Base-by-base conservation (phyloP, 352 stramenopile genomes). In the Phytopythium ostracodes region DNA sequence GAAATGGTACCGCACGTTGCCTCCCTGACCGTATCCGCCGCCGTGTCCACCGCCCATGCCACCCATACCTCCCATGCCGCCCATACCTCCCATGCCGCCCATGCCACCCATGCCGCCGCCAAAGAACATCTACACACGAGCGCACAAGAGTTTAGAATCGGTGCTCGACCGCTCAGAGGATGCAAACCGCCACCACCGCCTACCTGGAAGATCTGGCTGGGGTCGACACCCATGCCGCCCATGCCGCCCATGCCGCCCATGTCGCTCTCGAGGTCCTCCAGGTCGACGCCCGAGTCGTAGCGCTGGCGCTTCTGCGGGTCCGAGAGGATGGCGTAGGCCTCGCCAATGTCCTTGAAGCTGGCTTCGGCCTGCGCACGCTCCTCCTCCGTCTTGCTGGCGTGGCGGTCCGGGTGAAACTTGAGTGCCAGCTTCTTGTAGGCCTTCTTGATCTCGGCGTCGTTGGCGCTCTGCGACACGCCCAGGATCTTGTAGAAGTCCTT, bases 401-500 rank as follows among this genome's bases (percentile, higher is more conserved):
- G 85, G 53, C 88, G 96, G 86, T 99, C 97, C 25, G 97, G 97
- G 83, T 99, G 97, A 66, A 88, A 98, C 70, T 98, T 90, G 15
- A 99, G 79, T 33, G 96, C 94, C 60, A 81, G 65, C 75, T 96
- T 96, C 66, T 96, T 89, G 79, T 98, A 99, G 7, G 97, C 94
- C 72, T 98, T 99, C 81, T 99, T 99, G 63, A 99, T 99, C 67
- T 99, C 95, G 3, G 77, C 78, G 36, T 97, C 85, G 8, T 84
- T 88, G 15, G 96, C 82, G 54, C 47, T 82, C 70, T 91, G 86
- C 15, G 75, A 56, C 24, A 94, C 94, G 55, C 88, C 87, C 64
- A 94, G 64, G 56, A 94, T 96, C 69, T 97, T 96, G 80, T 99
- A 99, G 47, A 97, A 98, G 74, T 99, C 89, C 71, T 98, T 98